phyloP scores from a whole-genome alignment of 2,329 filamentous ascomycete species.

The Colletotrichum cuscutae region DNA sequence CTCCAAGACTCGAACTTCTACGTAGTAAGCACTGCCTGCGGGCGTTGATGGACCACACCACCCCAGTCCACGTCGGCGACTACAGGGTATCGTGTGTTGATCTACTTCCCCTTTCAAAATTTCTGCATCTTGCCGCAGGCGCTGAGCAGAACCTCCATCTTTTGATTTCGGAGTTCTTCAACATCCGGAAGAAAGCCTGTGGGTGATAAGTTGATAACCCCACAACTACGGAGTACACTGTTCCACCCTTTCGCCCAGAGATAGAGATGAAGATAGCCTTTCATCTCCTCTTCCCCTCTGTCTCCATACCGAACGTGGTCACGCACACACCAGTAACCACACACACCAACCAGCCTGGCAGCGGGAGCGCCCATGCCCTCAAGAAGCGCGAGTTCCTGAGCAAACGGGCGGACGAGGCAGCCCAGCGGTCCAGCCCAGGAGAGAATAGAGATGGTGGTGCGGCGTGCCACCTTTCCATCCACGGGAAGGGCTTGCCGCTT shows the following conservation, averaged over 20 bases:
- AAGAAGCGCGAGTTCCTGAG: background rate
- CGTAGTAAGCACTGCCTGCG: background rate
- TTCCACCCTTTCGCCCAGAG: background rate
- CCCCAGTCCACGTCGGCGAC: background rate
- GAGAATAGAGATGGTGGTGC: background rate
- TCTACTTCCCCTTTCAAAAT: background rate
- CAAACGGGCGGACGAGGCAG: background rate
- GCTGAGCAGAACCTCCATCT: background rate
- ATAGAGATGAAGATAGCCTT: background rate
- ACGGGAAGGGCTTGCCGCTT: constrained; percentile 16
- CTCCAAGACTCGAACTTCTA: background rate
- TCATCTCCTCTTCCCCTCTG: background rate
- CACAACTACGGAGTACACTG: background rate
- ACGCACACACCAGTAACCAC: background rate
- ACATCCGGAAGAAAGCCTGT: background rate
- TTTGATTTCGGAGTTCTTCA: background rate
- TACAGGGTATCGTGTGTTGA: background rate
- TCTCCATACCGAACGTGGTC: background rate
- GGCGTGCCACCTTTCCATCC: background rate
- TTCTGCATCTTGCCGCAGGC: background rate
- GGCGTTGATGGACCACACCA: background rate
- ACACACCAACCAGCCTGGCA: background rate
- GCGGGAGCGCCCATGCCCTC: background rate
- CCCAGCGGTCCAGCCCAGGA: too few relatives aligned
- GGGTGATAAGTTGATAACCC: background rate